Evolutionary conservation across 2,329 filamentous ascomycete genomes (phyloP), one percentile per base, ranked within the genome.

Genomic region (Neonectria coccinea): DNA sequence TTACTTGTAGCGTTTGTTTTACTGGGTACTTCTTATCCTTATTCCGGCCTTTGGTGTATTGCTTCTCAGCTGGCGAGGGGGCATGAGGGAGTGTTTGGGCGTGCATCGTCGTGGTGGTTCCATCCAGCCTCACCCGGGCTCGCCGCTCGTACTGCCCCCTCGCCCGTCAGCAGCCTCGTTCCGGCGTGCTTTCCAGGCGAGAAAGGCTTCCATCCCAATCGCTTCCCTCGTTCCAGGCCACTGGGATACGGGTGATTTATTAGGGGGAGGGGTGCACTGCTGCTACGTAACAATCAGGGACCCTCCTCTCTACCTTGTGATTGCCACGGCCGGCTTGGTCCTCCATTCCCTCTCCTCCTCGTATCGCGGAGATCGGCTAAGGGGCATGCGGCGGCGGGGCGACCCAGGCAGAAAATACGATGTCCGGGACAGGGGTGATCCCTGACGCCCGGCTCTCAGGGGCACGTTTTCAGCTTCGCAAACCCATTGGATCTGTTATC

Each of bases 401-500:
- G 48, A 10, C 39, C 39, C 8, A 51, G 31, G 47, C 54, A 62
- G 41, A 33, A 52, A 60, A 60, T 54, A 60, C 57, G 50, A 60
- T 36, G 48, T 33, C 12, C n/a, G 20, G 45, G 25, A 16, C 48
- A 44, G 41, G 36, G 55, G 39, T 31, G 12, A 48, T 22, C 47
- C 47, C 25, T 25, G 25, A 25, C 25, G 25, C 25, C 25, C 5
- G 25, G 25, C 25, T 25, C 5, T 25, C 29, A 29, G 29, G 29
- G 29, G 29, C 29, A 9, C 29, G 25, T 25, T 29, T 10, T 29
- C 29, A 29, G 29, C 29, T 29, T 6, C 25, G 25, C 25, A 6
- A 25, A 25, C 25, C 25, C 25, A 25, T 68, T 71, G 62, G 65
- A 63, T 55, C 60, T 56, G 50, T 64, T 63, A 63, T 68, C 60